Conservation (phyloP, 257 asterid species). For the Gentiana dahurica region DNA sequence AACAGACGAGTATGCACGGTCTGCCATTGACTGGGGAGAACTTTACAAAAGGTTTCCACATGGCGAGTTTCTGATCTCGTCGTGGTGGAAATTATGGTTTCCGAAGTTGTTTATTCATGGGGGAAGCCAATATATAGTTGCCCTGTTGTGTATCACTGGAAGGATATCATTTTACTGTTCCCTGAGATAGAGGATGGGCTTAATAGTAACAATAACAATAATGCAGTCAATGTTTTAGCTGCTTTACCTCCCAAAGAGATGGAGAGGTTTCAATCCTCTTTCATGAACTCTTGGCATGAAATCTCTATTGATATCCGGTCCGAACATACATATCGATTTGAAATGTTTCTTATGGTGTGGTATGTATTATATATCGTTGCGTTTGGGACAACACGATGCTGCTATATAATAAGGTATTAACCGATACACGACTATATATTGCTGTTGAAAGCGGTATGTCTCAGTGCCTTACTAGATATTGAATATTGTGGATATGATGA, state of each 20-base stretch:
- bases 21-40: slow-evolving; percentile 87
- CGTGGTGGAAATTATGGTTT: slow-evolving; percentile 93
- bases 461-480: too few species aligned
- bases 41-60: slow-evolving; percentile 70
- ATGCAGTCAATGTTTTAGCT: slow-evolving; percentile 67
- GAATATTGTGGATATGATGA: too few species aligned
- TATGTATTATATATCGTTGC: too few species aligned
- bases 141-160: slow-evolving; percentile 66
- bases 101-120: slow-evolving; percentile 72
- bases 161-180: slow-evolving; percentile 58
- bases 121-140: slow-evolving; percentile 76
- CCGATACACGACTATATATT: too few species aligned
- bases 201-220: not conserved
- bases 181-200: slow-evolving; percentile 44
- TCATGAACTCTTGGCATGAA: slow-evolving; percentile 23
- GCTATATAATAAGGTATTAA: too few species aligned
- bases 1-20: slow-evolving; percentile 59
- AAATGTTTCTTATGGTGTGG: too few species aligned
- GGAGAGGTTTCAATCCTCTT: slow-evolving; percentile 42
- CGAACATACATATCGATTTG: too few species aligned
- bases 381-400: too few species aligned
- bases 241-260: slow-evolving; percentile 69
- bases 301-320: too few species aligned
- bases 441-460: too few species aligned
- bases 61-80: slow-evolving; percentile 73